Evolutionary conservation across 2,329 filamentous ascomycete species (phyloP).

Genomic region (Diaporthe vexans): DNA sequence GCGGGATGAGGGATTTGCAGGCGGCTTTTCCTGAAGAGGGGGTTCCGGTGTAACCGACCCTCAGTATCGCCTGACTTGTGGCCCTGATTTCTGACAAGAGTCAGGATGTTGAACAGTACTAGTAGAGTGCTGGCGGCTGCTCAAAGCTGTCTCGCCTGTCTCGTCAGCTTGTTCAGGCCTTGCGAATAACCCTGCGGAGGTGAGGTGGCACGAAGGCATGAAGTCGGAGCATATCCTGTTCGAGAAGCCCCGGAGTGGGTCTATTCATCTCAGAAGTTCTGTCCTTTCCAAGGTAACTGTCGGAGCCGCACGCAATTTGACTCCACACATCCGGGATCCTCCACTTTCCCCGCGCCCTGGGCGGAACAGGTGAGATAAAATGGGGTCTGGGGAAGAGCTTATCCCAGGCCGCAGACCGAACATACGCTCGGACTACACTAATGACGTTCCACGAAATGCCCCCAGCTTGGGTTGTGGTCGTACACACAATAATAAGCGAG

Average conservation of each 20-base stretch:
- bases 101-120: background rate
- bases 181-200: background rate
- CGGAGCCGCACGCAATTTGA: background rate
- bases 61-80: background rate
- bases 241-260: slow-evolving; percentile 20
- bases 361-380: slow-evolving; percentile 2
- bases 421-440: background rate
- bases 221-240: slow-evolving; percentile 36
- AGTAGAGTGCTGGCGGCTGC: background rate
- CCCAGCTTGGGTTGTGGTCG: too few relatives aligned
- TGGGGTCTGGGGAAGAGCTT: background rate
- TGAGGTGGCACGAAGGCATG: slow-evolving; percentile 7
- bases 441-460: background rate
- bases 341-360: slow-evolving; percentile 16
- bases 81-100: background rate
- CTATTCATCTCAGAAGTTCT: background rate
- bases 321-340: slow-evolving; percentile 4
- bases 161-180: background rate
- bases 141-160: background rate
- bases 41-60: background rate
- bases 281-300: background rate
- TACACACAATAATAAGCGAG: slow-evolving; percentile 1
- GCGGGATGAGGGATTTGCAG: slow-evolving; percentile 2
- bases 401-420: slow-evolving; percentile 3
- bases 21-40: slow-evolving; percentile 24